phyloP scores from a whole-genome alignment of 768 basidiomycete species.

The Fomitopsis pulvina region DNA sequence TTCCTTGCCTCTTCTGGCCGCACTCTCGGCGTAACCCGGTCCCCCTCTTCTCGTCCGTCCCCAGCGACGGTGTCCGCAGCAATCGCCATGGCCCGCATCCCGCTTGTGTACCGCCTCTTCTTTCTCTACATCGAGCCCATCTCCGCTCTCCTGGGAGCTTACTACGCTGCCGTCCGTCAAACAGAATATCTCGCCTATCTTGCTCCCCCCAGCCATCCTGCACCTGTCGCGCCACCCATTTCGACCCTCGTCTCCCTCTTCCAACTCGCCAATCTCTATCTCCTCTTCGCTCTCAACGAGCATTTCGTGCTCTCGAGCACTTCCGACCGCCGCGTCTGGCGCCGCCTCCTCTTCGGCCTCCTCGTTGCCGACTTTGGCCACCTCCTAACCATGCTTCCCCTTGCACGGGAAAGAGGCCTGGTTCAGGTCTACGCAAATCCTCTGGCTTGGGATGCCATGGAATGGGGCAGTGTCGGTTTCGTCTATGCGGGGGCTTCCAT shows the following conservation, averaged over 20 bases:
- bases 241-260: constrained; percentile 35
- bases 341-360: constrained; percentile 34
- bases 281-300: constrained; percentile 46
- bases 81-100: constrained; percentile 2
- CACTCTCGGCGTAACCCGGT: background rate
- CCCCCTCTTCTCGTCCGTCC: background rate
- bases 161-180: constrained; percentile 38
- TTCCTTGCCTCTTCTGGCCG: background rate
- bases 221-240: constrained; percentile 13
- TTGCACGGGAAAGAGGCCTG: constrained; percentile 25
- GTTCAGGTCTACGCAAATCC: constrained; percentile 35
- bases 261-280: constrained; percentile 45
- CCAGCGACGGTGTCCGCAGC: background rate
- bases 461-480: constrained; percentile 48
- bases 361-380: constrained; percentile 46
- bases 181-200: constrained; percentile 34
- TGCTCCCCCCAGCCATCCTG: constrained; percentile 9
- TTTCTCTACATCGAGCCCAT: constrained; percentile 48
- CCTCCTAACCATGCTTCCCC: constrained; percentile 37
- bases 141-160: constrained; percentile 41
- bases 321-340: constrained; percentile 34
- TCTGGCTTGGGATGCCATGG: constrained; percentile 48
- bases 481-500: constrained; percentile 41
- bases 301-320: constrained; percentile 42
- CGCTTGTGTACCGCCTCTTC: constrained; percentile 35